Conservation (phyloP, 1,139 yeast species). For the Yamadazyma sp. region DNA sequence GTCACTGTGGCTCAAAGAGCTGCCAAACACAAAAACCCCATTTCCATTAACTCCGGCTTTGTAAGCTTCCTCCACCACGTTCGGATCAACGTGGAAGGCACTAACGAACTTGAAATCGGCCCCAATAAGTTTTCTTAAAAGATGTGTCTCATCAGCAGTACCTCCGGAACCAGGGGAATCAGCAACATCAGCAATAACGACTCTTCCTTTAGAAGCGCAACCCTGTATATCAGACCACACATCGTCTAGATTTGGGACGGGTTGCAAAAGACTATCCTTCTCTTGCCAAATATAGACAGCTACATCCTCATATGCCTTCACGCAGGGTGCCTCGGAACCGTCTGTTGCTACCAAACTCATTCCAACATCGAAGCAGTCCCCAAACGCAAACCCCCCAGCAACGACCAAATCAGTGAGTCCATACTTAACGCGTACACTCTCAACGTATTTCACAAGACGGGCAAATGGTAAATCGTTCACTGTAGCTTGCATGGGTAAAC, state of each 20-base stretch:
- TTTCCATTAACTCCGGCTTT: constrained; percentile 4
- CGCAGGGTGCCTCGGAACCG: constrained; percentile 4
- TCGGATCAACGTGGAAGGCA: constrained; percentile 13
- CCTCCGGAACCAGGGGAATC: constrained; percentile 13
- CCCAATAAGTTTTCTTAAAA: constrained; percentile 4
- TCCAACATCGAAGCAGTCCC: constrained; percentile 11
- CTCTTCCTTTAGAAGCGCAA: constrained; percentile 5
- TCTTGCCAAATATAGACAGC: constrained; percentile 8
- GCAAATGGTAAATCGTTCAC: constrained; percentile 6
- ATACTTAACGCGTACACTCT: constrained; percentile 2
- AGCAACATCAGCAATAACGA: constrained; percentile 11
- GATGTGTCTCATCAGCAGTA: constrained; percentile 11
- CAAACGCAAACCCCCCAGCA: constrained; percentile 12
- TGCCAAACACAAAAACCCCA: constrained; percentile 7
- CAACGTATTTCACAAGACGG: constrained; percentile 3
- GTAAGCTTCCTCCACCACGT: constrained; percentile 3
- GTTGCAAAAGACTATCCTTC: constrained; percentile 4
- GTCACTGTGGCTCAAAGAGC: constrained; percentile 6
- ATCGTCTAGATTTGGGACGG: constrained; percentile 6
- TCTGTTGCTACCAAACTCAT: constrained; percentile 9
- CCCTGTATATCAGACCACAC: constrained; percentile 6
- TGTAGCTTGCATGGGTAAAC: constrained; percentile 10
- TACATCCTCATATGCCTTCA: constrained; percentile 8
- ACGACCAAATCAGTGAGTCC: constrained; percentile 6
- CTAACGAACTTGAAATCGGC: constrained; percentile 7